Percentiles rank a stretch among this genome's conserved stretches.
Evolutionary conservation across 768 basidiomycete species (phyloP).

Genomic region (Vararia minispora): DNA sequence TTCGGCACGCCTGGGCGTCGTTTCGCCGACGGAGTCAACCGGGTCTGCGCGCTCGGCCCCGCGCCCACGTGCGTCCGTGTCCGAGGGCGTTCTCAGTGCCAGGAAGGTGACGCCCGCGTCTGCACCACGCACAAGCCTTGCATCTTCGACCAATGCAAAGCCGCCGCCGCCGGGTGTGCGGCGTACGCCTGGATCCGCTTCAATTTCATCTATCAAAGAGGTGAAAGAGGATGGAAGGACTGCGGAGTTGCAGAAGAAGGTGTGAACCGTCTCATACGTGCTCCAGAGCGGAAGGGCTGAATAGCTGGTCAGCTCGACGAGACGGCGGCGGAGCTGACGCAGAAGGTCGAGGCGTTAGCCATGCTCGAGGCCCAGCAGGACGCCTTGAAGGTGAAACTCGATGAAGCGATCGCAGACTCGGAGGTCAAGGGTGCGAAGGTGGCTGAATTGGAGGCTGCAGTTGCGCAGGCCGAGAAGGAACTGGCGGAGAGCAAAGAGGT

Average conservation of each 20-base stretch:
- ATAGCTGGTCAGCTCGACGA: conserved; percentile 41
- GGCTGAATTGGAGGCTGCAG: conserved; percentile 39
- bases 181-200: conserved; percentile 37
- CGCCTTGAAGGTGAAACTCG: conserved; percentile 38
- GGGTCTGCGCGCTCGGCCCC: conserved; percentile 21
- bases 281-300: conserved; percentile 1
- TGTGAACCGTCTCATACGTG: conserved; percentile 15
- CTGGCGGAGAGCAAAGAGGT: conserved; percentile 31
- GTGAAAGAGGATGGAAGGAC: conserved; percentile 53
- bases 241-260: conserved; percentile 52
- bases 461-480: conserved; percentile 35
- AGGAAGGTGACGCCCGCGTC: conserved; percentile 28
- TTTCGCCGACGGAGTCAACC: conserved; percentile 42
- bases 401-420: conserved; percentile 32
- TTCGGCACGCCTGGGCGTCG: conserved; percentile 34
- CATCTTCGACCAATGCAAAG: conserved; percentile 22
- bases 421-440: conserved; percentile 33
- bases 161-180: conserved; percentile 25
- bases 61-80: conserved; percentile 57
- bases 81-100: conserved; percentile 51
- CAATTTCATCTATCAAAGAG: conserved; percentile 68
- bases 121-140: conserved; percentile 16
- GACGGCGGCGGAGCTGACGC: conserved; percentile 37
- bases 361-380: conserved; percentile 43
- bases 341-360: conserved; percentile 38